phyloP scores from a whole-genome alignment of 345 rosid species.

The Eucalyptus polybractea region DNA sequence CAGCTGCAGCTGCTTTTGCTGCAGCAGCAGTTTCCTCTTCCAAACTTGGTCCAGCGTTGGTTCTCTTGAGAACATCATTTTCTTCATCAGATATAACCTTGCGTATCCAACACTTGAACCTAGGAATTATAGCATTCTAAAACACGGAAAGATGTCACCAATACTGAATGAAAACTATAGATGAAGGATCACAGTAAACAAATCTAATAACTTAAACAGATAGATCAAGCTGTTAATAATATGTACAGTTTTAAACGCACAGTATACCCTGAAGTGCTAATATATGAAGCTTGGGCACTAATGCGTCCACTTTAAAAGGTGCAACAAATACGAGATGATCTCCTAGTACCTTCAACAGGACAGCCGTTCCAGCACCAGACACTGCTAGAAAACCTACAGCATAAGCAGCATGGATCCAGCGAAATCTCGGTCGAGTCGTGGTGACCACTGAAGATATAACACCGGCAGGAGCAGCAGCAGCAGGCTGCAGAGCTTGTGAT shows the following conservation, averaged over 20 bases:
- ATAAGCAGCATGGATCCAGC: constrained; percentile 77
- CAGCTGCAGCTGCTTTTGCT: constrained; percentile 84
- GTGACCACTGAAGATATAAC: constrained; percentile 19
- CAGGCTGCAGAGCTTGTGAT: constrained; percentile 43
- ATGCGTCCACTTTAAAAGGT: neutral
- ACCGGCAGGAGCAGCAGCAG: constrained; percentile 35
- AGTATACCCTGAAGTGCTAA: neutral
- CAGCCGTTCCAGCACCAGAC: constrained; percentile 82
- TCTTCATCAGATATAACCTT: constrained; percentile 71
- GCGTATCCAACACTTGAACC: constrained; percentile 85
- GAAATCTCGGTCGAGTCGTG: constrained; percentile 22
- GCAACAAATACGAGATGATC: neutral
- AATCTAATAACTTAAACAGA: neutral
- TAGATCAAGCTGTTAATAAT: neutral
- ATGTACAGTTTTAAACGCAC: neutral
- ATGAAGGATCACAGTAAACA: neutral
- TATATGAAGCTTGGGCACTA: neutral
- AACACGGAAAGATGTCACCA: constrained; percentile 10
- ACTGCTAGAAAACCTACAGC: constrained; percentile 74
- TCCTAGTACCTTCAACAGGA: constrained; percentile 60
- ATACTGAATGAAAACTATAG: neutral
- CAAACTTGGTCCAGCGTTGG: constrained; percentile 47
- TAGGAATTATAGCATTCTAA: constrained; percentile 68
- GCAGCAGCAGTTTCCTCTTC: constrained; percentile 93
- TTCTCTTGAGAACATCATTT: constrained; percentile 28